Conservation (phyloP, 805 yeast species). For the Wickerhamiella spandovensis region DNA sequence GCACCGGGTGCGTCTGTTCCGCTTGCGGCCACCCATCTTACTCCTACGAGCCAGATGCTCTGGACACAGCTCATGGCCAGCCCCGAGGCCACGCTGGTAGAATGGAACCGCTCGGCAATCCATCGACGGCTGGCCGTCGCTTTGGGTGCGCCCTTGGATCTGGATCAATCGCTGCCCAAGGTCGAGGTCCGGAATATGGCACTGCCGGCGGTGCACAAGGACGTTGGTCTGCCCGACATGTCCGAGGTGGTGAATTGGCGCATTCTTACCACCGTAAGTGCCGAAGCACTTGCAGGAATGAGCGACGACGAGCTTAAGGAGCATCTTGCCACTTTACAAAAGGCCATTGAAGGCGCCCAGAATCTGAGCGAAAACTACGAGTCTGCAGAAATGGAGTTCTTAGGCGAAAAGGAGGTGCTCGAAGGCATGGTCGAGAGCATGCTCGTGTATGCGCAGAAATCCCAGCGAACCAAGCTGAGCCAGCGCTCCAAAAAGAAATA, state of each 20-base stretch:
- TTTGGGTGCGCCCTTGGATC: constrained; percentile 60
- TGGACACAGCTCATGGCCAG: constrained; percentile 35
- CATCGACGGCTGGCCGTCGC: constrained; percentile 50
- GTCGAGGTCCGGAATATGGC: constrained; percentile 11
- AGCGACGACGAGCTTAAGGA: constrained; percentile 26
- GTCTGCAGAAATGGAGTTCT: constrained; percentile 34
- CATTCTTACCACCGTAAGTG: constrained; percentile 23
- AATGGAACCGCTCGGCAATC: constrained; percentile 57
- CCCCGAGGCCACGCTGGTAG: constrained; percentile 42
- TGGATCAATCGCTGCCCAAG: constrained; percentile 39
- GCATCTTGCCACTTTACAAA: constrained; percentile 26
- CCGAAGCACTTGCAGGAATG: constrained; percentile 27
- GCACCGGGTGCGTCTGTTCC: constrained; percentile 3
- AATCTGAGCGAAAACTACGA: constrained; percentile 38
- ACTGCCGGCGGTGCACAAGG: constrained; percentile 7
- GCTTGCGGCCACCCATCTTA: neutral
- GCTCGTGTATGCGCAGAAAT: constrained; percentile 71
- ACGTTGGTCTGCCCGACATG: constrained; percentile 8
- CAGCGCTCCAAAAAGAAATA: constrained; percentile 7
- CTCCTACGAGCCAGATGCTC: constrained; percentile 21
- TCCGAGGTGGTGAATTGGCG: constrained; percentile 20
- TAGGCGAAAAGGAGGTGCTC: constrained; percentile 58
- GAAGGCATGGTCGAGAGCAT: constrained; percentile 81
- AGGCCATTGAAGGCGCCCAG: constrained; percentile 29
- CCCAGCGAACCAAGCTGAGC: constrained; percentile 11